Evolutionary conservation across 345 rosid species (phyloP), one percentile per base, ranked within the genome.

Genomic region (Noccaea caerulescens): DNA sequence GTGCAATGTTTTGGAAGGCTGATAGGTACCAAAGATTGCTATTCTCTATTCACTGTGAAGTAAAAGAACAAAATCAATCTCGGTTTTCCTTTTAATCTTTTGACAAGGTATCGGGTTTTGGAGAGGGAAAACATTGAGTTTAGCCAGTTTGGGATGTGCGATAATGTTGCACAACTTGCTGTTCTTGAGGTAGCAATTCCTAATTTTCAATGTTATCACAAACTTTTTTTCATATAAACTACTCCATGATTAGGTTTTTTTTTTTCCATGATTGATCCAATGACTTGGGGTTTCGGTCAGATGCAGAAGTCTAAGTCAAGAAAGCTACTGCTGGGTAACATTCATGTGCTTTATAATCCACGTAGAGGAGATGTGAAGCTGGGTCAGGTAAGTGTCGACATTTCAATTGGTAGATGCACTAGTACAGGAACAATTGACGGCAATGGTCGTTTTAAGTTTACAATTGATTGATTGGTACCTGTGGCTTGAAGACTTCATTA

Each of bases 1-100:
- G 97, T 76, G 97, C 96, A 55, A 73, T 75, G 36, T 89, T 91
- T 65, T 91, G 96, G 97, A 89, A 80, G 81, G 79, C 85, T 12
- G 80, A 86, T 36, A 82, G 72, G 97, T 89, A 69, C 76, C 78
- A 12, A 27, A 63, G 39, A n/a, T 44, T 34, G 57, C 33, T 47
- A 4, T 18, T 37, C 12, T 73, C 55, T 50, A 12, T 25, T 71
- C 2, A n/a, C 3, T 60, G 12, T 46, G 66, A 56, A 38, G 51
- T 47, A 2, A 23, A 6, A 2, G 0, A 0, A 56, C 42, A 43
- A 25, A 11, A 14, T 3, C 37, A 46, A 33, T 25, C 25, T 42
- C 4, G 4, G 50, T 3, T 5, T 1, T 61, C 0, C 56, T 49
- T 49, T 20, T 7, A 2, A 49, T 58, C 0, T 52, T 45, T 51